Conservation (phyloP, 768 basidiomycete genomes). For the Suillus fuscotomentosus region DNA sequence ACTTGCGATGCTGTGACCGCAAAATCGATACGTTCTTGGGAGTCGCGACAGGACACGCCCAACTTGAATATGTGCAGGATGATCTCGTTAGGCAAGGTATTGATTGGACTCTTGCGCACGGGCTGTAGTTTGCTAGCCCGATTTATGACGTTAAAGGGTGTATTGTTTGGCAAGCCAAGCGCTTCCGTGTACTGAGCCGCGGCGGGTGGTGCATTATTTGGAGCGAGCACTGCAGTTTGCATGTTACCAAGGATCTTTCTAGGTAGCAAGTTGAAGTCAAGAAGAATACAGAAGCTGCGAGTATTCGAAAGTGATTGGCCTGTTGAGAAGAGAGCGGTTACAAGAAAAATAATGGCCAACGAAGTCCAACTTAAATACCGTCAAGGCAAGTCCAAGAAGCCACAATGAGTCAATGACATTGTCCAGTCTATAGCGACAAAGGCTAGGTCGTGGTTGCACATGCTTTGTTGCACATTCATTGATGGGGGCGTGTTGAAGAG, state of each 20-base stretch:
- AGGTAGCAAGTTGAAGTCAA: not conserved
- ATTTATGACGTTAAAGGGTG: not conserved
- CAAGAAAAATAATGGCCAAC: not conserved
- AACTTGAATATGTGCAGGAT: constrained; percentile 9
- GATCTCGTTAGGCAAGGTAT: constrained; percentile 5
- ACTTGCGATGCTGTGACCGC: constrained; percentile 40
- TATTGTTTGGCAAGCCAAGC: not conserved
- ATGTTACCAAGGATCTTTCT: not conserved
- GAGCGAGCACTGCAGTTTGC: not conserved
- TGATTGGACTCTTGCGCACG: not conserved
- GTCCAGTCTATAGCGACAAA: not conserved
- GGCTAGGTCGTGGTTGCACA: not conserved
- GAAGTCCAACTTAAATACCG: not conserved
- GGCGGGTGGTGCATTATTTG: not conserved
- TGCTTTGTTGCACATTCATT: not conserved
- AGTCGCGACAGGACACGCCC: not conserved
- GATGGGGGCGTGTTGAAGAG: constrained; percentile 11
- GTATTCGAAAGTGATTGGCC: not conserved
- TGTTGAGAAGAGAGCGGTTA: not conserved
- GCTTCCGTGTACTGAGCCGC: not conserved
- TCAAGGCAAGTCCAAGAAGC: not conserved
- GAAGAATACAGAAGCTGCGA: not conserved
- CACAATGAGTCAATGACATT: not conserved
- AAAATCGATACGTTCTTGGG: not conserved
- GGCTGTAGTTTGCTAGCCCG: not conserved